These are phyloP conservation scores for Lipomyces starkeyi DNA, from an alignment of 805 yeast species.

Conservation along the genomic window DNA sequence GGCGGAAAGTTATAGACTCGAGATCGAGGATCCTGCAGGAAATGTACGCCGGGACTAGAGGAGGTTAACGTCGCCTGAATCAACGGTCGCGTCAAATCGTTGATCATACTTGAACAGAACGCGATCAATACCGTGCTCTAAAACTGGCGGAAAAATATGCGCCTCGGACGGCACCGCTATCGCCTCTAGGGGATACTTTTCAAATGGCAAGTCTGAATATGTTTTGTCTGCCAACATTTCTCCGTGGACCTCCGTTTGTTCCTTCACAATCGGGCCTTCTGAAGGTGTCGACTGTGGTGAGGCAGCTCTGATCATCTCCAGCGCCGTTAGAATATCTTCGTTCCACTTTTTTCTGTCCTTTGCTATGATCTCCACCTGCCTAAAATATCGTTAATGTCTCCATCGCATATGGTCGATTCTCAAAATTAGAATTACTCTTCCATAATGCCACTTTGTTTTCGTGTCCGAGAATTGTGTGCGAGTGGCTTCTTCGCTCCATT, in stretches of 20 bases:
- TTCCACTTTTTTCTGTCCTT: not conserved
- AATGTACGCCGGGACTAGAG: slow-evolving; percentile 78
- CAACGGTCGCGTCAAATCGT: not conserved
- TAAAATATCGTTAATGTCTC: not conserved
- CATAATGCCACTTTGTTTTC: not conserved
- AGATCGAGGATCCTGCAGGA: slow-evolving; percentile 77
- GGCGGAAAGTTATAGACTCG: slow-evolving; percentile 72
- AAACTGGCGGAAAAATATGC: slow-evolving; percentile 43
- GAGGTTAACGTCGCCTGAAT: not conserved
- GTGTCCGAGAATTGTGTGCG: not conserved
- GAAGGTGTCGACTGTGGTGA: not conserved
- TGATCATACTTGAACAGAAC: slow-evolving; percentile 57
- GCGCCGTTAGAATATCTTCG: not conserved
- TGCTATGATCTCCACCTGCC: not conserved
- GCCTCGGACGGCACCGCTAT: slow-evolving; percentile 6
- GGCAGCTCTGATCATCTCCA: not conserved
- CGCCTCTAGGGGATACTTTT: not conserved
- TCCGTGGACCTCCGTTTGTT: not conserved
- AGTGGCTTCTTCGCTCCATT: not conserved
- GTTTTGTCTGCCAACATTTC: not conserved
- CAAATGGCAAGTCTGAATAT: not conserved
- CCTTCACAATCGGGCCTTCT: not conserved
- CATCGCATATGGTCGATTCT: not conserved
- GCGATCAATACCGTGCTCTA: slow-evolving; percentile 70
- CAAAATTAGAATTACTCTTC: not conserved